Evolutionary conservation across 2,329 filamentous ascomycete genomes (phyloP).

Genomic region (Fusarium camptoceras): DNA sequence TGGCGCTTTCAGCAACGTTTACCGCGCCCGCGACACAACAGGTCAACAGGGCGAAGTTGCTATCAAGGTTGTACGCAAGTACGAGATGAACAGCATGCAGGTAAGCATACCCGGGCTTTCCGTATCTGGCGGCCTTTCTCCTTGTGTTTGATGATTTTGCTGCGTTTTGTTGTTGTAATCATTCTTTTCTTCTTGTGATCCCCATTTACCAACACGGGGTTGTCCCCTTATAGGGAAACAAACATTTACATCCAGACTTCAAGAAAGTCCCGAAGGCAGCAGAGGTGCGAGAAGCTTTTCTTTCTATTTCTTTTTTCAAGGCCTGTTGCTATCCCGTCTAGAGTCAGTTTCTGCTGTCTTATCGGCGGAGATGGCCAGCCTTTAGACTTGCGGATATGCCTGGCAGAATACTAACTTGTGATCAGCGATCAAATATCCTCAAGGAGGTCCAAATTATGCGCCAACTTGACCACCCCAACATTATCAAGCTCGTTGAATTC

Average conservation of each 20-base stretch:
- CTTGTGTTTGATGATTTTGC: conserved; percentile 33
- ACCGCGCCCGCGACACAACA: conserved; percentile 81
- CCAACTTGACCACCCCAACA: conserved; percentile 94
- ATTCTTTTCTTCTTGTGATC: conserved; percentile 34
- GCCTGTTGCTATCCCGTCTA: conserved; percentile 37
- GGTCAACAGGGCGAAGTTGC: conserved; percentile 83
- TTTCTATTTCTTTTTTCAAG: conserved; percentile 42
- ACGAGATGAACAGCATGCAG: conserved; percentile 98
- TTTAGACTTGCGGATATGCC: conserved; percentile 26
- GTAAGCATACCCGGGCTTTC: conserved; percentile 69
- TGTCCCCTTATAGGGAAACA: conserved; percentile 77
- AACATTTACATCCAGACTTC: conserved; percentile 95
- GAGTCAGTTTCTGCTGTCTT: conserved; percentile 40
- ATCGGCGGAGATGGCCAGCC: conserved; percentile 34
- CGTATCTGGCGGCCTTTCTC: conserved; percentile 41
- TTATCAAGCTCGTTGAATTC: conserved; percentile 93
- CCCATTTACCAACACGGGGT: conserved; percentile 66
- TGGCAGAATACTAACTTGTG: conserved; percentile 46
- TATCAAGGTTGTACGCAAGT: conserved; percentile 99
- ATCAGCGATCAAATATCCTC: conserved; percentile 93
- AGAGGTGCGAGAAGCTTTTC: conserved; percentile 81
- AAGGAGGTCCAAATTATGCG: conserved; percentile 99
- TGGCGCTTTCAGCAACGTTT: conserved; percentile 98
- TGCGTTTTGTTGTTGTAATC: conserved; percentile 4
- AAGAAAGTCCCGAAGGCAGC: conserved; percentile 94